Evolutionary conservation across 2,329 filamentous ascomycete species (phyloP).

Genomic region (Hortaea werneckii): DNA sequence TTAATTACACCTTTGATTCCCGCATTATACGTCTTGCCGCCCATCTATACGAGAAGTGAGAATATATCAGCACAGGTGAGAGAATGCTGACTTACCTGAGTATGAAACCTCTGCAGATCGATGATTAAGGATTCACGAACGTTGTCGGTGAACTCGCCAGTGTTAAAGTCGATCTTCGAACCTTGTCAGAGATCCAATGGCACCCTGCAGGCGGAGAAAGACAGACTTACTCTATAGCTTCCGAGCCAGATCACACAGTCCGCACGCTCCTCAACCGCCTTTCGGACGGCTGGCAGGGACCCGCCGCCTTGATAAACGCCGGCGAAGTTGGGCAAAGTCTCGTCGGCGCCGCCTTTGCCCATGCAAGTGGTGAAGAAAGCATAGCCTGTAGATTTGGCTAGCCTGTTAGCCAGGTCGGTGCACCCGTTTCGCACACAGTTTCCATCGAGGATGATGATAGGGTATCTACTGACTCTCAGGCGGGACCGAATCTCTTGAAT

Average conservation of each 20-base stretch:
- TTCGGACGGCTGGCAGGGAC: constrained; percentile 10
- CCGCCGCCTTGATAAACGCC: constrained; percentile 17
- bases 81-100: too few species aligned
- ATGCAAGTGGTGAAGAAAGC: constrained; percentile 12
- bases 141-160: too few species aligned
- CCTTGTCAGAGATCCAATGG: too few species aligned
- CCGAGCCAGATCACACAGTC: constrained; percentile 14
- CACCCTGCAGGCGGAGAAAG: too few species aligned
- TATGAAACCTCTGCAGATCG: too few species aligned
- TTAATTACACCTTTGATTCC: too few species aligned
- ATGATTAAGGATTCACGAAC: too few species aligned
- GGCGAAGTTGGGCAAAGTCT: constrained; percentile 10
- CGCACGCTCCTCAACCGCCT: constrained; percentile 11
- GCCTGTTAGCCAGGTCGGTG: constrained; percentile 5
- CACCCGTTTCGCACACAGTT: constrained; percentile 9
- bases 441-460: constrained; percentile 17
- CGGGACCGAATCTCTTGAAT: too few species aligned
- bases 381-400: constrained; percentile 10
- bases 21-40: too few species aligned
- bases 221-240: constrained; percentile 1
- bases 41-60: too few species aligned
- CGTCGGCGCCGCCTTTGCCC: constrained; percentile 13
- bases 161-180: too few species aligned
- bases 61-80: too few species aligned
- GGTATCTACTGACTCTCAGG: not conserved